Percentiles rank a stretch among this genome's conserved stretches.
Evolutionary conservation across 192 early-diverging fungal genomes (phyloP).

Genomic region (Jimgerdemannia lactiflua): DNA sequence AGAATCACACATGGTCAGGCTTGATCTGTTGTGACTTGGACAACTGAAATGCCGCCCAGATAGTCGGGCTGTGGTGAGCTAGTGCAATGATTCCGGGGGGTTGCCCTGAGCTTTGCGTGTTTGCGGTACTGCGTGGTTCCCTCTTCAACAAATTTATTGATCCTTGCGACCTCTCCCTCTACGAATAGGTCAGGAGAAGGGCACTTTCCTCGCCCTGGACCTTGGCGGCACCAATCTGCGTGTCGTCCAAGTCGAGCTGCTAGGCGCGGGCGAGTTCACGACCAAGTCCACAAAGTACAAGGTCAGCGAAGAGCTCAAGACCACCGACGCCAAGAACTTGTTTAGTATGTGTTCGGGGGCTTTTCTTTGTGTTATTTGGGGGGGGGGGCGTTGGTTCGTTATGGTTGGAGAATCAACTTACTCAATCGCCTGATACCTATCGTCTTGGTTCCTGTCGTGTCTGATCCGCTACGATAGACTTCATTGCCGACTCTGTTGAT

Average conservation of each 20-base stretch:
- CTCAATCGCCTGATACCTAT: neutral
- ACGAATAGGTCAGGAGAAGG: constrained; percentile 66
- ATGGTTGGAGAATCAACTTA: neutral
- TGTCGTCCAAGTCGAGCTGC: constrained; percentile 80
- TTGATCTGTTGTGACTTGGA: too few relatives aligned
- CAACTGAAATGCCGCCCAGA: too few relatives aligned
- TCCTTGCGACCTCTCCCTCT: constrained; percentile 11
- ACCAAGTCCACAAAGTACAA: constrained; percentile 71
- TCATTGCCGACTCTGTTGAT: constrained; percentile 85
- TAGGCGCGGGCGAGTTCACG: constrained; percentile 68
- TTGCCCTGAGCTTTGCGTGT: too few relatives aligned
- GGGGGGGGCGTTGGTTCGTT: neutral
- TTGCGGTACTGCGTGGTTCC: too few relatives aligned
- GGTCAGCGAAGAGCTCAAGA: constrained; percentile 61
- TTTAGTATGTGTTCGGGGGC: constrained; percentile 24
- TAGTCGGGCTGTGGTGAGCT: too few relatives aligned
- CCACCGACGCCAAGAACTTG: constrained; percentile 44
- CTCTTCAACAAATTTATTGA: too few relatives aligned
- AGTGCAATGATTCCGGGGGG: too few relatives aligned
- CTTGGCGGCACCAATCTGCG: constrained; percentile 94
- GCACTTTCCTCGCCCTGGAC: constrained; percentile 87
- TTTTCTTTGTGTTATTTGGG: neutral
- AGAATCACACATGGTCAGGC: too few relatives aligned
- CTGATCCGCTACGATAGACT: constrained; percentile 48
- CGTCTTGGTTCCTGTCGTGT: neutral